These are phyloP conservation scores for Phialophora verrucosa DNA, from an alignment of 2,329 filamentous ascomycete genomes.

Conservation along the genomic window DNA sequence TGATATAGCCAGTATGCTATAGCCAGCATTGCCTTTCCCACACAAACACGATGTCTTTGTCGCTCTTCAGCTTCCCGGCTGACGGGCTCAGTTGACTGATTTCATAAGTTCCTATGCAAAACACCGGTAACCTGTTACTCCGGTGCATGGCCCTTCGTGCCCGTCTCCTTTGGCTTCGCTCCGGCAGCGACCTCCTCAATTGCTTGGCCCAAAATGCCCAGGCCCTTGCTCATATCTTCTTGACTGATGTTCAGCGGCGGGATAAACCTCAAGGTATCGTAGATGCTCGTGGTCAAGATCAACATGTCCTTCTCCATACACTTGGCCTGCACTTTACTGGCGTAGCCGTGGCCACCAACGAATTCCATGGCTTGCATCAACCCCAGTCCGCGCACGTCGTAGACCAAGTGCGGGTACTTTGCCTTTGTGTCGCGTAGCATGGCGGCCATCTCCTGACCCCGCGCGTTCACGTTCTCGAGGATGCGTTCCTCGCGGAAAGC, in stretches of 20 bases:
- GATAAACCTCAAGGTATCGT: conserved; percentile 50
- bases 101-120: not conserved
- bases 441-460: conserved; percentile 41
- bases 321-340: conserved; percentile 48
- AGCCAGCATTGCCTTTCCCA: not conserved
- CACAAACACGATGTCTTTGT: not conserved
- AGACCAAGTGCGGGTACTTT: conserved; percentile 43
- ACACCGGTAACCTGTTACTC: conserved; percentile 19
- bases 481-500: conserved; percentile 47
- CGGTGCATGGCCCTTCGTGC: conserved; percentile 32
- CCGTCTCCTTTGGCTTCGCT: conserved; percentile 29
- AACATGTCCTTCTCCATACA: conserved; percentile 49
- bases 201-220: conserved; percentile 45
- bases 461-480: conserved; percentile 46
- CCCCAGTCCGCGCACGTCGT: conserved; percentile 48
- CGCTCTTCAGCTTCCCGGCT: not conserved
- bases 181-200: conserved; percentile 47
- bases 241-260: conserved; percentile 49
- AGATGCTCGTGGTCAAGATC: conserved; percentile 49
- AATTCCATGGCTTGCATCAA: conserved; percentile 50
- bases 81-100: not conserved
- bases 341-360: conserved; percentile 45
- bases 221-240: conserved; percentile 48
- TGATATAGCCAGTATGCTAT: not conserved
- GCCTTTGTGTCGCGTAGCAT: conserved; percentile 41